Conservation (phyloP, 2,329 filamentous ascomycete species). For the Juglanconis sp. region DNA sequence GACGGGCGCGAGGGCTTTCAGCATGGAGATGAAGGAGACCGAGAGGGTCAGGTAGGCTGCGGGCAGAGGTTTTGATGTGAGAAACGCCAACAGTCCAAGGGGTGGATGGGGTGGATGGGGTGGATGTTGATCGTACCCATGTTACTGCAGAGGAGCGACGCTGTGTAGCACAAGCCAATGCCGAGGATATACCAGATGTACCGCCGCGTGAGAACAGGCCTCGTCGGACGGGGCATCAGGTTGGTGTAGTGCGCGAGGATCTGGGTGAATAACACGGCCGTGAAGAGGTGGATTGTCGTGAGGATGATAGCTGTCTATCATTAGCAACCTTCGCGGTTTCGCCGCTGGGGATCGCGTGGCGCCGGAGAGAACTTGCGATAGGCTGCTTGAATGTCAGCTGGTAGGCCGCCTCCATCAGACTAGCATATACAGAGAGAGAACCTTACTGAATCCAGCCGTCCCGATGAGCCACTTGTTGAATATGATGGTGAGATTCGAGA, state of each 20-base stretch:
- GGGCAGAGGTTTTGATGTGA: background rate
- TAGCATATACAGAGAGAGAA: slow-evolving; percentile 20
- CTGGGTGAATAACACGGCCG: background rate
- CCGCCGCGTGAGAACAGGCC: background rate
- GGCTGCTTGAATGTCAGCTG: background rate
- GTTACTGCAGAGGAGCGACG: background rate
- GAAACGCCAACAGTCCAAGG: too few species aligned
- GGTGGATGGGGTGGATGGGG: background rate
- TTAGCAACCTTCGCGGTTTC: background rate
- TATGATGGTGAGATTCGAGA: slow-evolving; percentile 80
- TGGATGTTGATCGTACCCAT: background rate
- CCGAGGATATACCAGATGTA: background rate
- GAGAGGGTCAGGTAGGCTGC: background rate
- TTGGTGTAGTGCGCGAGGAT: background rate
- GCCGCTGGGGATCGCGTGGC: background rate
- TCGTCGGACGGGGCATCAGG: background rate
- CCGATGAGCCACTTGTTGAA: slow-evolving; percentile 91
- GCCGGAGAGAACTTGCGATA: background rate
- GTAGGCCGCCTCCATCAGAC: background rate
- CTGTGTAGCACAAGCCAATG: background rate
- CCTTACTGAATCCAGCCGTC: slow-evolving; percentile 69
- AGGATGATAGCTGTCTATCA: background rate
- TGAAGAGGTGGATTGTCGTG: background rate
- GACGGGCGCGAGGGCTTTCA: background rate
- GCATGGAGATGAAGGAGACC: background rate